Evolutionary conservation across 129 eudicot genomes (phyloP), one percentile per base, ranked within the genome.

Genomic region (Cynara cardunculus): DNA sequence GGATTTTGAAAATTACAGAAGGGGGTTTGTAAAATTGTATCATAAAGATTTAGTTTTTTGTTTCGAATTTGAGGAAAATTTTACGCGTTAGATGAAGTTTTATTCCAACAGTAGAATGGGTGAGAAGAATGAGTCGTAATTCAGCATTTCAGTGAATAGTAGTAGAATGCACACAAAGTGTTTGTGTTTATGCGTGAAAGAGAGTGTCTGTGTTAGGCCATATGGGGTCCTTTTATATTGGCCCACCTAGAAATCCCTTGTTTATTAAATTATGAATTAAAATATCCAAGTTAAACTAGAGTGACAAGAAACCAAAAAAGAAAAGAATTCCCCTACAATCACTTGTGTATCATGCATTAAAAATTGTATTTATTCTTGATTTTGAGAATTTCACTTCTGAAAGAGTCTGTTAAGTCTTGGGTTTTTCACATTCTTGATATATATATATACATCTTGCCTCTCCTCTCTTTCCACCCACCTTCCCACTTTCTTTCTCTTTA

Each of bases 401-500:
- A 74, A 66, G 70, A 46, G 81, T 81, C 76, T 22, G 31, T 71
- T 66, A 28, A 5, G 39, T 11, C 34, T 72, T 75, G 82, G 32
- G 64, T 75, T 18, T 69, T 34, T 32, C 83, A 28, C 25, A 21
- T 71, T 82, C 56, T 56, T n/a, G 67, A 74, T 80, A 14, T 75
- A 84, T 84, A 73, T 84, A 73, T 82, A 61, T 1, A n/a, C 64
- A 19, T 32, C 81, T 71, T 30, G 27, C 62, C n/a, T 31, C 76
- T 28, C 72, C 83, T 72, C 83, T 73, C 85, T 79, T 84, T 84
- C 88, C 93, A 68, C 84, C 39, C 82, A 56, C 74, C 84, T 81
- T 74, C 90, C 53, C 88, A 26, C 35, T 56, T 13, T 30, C 12
- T 73, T 30, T 77, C 82, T 30, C 59, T 78, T 44, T 16, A 73